Evolutionary conservation across 441 rosid genomes (phyloP).

Genomic region (Capsella rubella): DNA sequence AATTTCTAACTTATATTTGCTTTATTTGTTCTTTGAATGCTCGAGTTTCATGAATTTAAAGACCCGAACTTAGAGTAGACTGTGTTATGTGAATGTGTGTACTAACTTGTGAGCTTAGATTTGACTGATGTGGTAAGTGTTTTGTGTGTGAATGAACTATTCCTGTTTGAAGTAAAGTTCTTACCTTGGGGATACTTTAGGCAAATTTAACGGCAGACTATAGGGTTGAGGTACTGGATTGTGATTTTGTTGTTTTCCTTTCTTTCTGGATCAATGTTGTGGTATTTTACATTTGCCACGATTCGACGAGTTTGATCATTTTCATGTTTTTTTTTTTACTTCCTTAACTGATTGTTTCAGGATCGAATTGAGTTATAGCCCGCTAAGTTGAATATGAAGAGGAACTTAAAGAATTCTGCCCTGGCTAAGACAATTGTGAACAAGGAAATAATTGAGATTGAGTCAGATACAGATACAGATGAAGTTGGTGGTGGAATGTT

Average conservation of each 20-base stretch:
- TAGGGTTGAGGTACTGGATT: not conserved
- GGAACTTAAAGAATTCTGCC: not conserved
- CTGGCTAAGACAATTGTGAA: not conserved
- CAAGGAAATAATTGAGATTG: constrained; percentile 18
- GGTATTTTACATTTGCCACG: not conserved
- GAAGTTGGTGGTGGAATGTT: constrained; percentile 1
- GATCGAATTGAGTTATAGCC: not conserved
- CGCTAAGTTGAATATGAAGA: constrained; percentile 16
- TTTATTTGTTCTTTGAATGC: not conserved
- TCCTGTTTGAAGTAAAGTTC: not conserved
- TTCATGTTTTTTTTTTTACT: not conserved
- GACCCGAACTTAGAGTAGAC: not conserved
- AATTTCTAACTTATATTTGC: not conserved
- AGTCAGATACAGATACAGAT: not conserved
- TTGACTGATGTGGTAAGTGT: not conserved
- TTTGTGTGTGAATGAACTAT: constrained; percentile 1
- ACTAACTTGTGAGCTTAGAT: not conserved
- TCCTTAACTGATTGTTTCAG: constrained; percentile 14
- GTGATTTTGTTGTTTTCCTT: not conserved
- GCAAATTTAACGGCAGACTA: not conserved
- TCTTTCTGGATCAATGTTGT: constrained; percentile 10
- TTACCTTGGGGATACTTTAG: not conserved
- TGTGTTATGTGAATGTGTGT: not conserved
- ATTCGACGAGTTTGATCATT: not conserved
- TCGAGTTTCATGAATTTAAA: not conserved